These are phyloP conservation scores for Emergomyces orientalis DNA, from an alignment of 2,329 filamentous ascomycete species.

Conservation along the genomic window DNA sequence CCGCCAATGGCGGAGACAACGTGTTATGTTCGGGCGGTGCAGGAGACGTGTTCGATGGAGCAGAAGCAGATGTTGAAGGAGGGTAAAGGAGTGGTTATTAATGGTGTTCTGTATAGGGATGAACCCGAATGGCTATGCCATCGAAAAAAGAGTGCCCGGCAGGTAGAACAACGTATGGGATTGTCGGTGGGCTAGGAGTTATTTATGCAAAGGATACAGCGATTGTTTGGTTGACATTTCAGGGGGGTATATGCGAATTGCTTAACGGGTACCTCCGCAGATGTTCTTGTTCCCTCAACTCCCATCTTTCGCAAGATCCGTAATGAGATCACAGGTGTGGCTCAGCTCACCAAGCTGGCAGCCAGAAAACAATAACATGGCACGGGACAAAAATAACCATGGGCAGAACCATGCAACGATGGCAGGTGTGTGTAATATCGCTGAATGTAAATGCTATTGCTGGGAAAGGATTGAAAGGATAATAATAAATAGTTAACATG, in stretches of 20 bases:
- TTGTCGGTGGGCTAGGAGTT: background rate
- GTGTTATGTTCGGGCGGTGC: conserved; percentile 52
- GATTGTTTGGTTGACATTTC: background rate
- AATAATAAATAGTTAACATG: background rate
- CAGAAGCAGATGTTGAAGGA: conserved; percentile 41
- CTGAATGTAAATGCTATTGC: background rate
- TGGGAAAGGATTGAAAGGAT: background rate
- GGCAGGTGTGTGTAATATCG: background rate
- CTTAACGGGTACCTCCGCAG: background rate
- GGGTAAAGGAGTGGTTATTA: conserved; percentile 49
- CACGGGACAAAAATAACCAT: background rate
- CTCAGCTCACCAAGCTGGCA: background rate
- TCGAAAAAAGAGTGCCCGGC: too few species aligned
- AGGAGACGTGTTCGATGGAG: conserved; percentile 45
- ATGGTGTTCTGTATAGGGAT: conserved; percentile 47
- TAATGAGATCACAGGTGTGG: background rate
- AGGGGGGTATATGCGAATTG: background rate
- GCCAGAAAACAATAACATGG: background rate
- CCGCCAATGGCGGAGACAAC: conserved; percentile 43
- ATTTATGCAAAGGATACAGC: background rate
- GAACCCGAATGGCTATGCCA: conserved; percentile 25
- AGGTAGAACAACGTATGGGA: background rate
- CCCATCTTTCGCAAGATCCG: background rate
- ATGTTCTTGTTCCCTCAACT: background rate
- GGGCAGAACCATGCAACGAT: background rate